A percentile compares a stretch with the other conserved stretches of the same genome.
Conservation (phyloP, 2,329 filamentous ascomycete genomes). For the Neonectria hederae region DNA sequence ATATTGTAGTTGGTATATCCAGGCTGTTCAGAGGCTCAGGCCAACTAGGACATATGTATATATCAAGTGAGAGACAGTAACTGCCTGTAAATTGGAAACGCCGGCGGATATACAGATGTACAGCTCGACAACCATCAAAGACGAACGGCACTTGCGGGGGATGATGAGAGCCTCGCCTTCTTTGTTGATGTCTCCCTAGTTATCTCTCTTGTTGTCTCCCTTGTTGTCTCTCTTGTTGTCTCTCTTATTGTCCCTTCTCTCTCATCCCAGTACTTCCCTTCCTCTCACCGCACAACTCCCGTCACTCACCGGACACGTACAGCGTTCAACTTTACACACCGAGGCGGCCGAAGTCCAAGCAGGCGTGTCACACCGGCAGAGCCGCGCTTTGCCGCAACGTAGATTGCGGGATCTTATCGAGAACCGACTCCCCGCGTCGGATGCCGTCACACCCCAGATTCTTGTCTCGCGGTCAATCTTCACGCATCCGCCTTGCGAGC, state of each 20-base stretch:
- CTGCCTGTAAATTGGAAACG: neutral
- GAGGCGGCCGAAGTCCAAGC: neutral
- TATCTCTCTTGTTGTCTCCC: neutral
- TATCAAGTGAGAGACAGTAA: neutral
- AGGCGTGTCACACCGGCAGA: conserved; percentile 29
- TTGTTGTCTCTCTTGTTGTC: neutral
- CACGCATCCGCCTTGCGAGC: conserved; percentile 20
- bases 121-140: too few species aligned
- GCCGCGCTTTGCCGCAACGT: conserved; percentile 27
- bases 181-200: neutral
- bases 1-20: neutral
- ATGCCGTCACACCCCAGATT: conserved; percentile 32
- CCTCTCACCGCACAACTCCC: neutral
- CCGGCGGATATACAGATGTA: neutral
- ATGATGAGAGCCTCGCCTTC: neutral
- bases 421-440: conserved; percentile 10
- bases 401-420: neutral
- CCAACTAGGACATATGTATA: too few species aligned
- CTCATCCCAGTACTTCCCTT: neutral
- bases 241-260: neutral
- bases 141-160: neutral
- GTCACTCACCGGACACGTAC: neutral
- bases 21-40: neutral
- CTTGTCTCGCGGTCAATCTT: conserved; percentile 13
- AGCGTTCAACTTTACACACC: neutral